Evolutionary conservation across 1,284 basidiomycete species (phyloP), one percentile per base, ranked within the genome.

Genomic region (Cryptococcus amylolentus): DNA sequence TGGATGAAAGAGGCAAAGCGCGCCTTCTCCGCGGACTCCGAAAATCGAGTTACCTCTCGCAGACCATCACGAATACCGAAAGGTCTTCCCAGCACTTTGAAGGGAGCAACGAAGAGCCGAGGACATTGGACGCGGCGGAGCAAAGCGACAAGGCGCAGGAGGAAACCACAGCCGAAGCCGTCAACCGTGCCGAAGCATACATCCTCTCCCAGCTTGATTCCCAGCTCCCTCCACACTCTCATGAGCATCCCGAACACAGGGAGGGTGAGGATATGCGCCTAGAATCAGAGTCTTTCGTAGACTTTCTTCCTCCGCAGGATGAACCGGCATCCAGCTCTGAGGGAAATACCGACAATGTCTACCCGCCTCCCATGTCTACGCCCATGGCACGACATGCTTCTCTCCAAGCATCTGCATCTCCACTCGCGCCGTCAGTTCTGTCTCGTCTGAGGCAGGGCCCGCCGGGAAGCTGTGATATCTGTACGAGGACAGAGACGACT

Each of bases 401-500:
- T n/a, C 23, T 42, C 16, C n/a, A 9, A 4, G 9, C 18, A 12
- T 46, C 45, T 46, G 45, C 45, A 16, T n/a, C 41, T 13, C 35
- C 49, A 12, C 31, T 50, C 9, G 20, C 43, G 27, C 41, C 42
- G 43, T 54, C 20, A 58, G 62, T 69, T 5, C 52, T 71, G 20
- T 68, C 69, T 5, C 56, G 70, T 13, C 52, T 72, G 42, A 70
- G 64, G 42, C 69, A 70, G 43, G 71, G 70, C 7, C 65, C 68
- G 3, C 68, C 71, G 5, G 72, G 72, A 18, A 73, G 69, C 50
- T 76, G 74, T 52, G 72, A 74, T 59, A 69, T 76, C 41, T 76
- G 74, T 48, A 65, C 61, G 18, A 58, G 74, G 27, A 73, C 70
- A 9, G 67, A 72, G 49, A 76, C 74, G n/a, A 71, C 63, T 18